Conservation (phyloP, 164 flowering plant genomes). For the Buxus sempervirens region DNA sequence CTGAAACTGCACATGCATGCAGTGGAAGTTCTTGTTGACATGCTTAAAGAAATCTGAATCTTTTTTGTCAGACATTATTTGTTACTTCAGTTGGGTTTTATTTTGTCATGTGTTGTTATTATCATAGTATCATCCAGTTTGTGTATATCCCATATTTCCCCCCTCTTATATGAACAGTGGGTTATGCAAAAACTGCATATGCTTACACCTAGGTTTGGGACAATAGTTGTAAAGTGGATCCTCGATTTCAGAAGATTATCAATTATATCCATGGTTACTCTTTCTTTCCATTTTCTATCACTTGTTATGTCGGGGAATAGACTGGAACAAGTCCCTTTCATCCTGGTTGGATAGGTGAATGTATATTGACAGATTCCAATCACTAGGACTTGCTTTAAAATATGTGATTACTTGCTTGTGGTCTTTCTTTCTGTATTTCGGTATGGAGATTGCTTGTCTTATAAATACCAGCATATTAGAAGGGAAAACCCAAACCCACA, state of each 20-base stretch:
- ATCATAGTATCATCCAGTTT: no score
- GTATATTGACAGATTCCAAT: not conserved
- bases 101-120: not conserved
- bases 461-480: no score
- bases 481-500: no score
- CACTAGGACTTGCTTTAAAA: not conserved
- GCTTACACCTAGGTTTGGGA: not conserved
- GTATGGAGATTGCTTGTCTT: no score
- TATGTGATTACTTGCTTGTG: not conserved
- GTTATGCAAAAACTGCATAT: no score
- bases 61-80: not conserved
- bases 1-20: not conserved
- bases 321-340: not conserved
- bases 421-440: not conserved
- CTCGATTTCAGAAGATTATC: not conserved
- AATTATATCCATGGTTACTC: not conserved
- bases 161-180: no score
- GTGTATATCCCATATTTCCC: no score
- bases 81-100: not conserved
- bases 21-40: not conserved
- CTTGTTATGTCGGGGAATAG: not conserved
- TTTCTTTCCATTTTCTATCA: not conserved
- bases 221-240: not conserved
- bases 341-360: not conserved
- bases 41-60: not conserved